Conservation (phyloP, 345 rosid species). For the Raphanus raphanistrum region DNA sequence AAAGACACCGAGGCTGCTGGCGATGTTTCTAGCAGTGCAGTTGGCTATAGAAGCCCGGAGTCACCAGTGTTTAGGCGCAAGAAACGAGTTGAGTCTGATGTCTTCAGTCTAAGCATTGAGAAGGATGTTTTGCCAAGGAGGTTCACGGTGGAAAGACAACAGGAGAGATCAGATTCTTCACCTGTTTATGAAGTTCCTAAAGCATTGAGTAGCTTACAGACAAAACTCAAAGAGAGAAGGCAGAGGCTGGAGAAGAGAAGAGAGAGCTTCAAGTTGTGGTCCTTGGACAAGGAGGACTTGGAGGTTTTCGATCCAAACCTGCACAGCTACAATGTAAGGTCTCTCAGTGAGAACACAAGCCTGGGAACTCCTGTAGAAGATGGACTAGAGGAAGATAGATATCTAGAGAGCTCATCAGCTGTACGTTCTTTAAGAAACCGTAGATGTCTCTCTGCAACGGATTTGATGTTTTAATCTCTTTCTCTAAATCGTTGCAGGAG, state of each 20-base stretch:
- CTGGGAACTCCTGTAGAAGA: constrained; percentile 28
- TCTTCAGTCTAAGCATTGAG: constrained; percentile 33
- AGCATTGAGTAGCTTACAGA: constrained; percentile 33
- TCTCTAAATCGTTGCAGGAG: constrained; percentile 41
- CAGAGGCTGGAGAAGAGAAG: constrained; percentile 40
- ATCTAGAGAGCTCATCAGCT: constrained; percentile 31
- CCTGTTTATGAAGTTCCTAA: constrained; percentile 54
- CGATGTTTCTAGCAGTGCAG: constrained; percentile 35
- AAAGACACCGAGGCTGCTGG: constrained; percentile 35
- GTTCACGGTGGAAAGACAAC: constrained; percentile 36
- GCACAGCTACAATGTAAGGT: constrained; percentile 21
- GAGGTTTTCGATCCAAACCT: constrained; percentile 34
- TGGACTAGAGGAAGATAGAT: constrained; percentile 27
- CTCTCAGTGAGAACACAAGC: constrained; percentile 19
- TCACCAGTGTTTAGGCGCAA: constrained; percentile 35
- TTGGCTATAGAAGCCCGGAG: constrained; percentile 37
- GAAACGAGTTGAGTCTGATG: constrained; percentile 42
- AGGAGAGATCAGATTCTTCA: constrained; percentile 41
- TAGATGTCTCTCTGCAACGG: not conserved
- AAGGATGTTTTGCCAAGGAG: constrained; percentile 40
- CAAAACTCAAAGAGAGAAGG: constrained; percentile 43
- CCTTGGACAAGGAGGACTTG: constrained; percentile 24
- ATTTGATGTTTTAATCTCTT: constrained; percentile 4
- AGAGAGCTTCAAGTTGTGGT: constrained; percentile 34
- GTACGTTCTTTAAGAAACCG: constrained; percentile 33